Base-by-base conservation (phyloP, 2,329 filamentous ascomycete species). In the Pseudogymnoascus sp. region DNA sequence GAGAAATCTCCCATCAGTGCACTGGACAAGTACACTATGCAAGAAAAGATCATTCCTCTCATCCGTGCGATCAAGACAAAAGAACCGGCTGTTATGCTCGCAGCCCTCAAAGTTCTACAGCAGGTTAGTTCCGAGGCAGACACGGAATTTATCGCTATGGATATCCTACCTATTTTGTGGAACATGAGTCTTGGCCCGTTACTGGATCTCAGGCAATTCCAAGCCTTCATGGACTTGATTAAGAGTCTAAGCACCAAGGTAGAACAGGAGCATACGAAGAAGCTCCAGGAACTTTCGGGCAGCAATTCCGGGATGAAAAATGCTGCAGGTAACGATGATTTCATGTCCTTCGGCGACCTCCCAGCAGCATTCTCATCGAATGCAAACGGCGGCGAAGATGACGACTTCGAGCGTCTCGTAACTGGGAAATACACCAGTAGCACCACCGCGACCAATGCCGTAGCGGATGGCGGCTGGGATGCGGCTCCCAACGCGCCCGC, bases 61-160 rank as follows among this genome's bases (percentile, higher is more conserved):
- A 82, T 99, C 65, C 92, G 90, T 71, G 92, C 82, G 1, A 97
- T 99, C 78, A 97, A 96, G 76, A 99, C 95, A 0, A 97, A 96
- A 73, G 95, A 99, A 74, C 95, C 95, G 0, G 93, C 92, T 6
- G 95, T 99, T 8, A 97, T 97, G 90, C 89, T 97, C 80, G 93
- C 93, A 5, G 89, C 92, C 0, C 80, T 97, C 36, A 88, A 88
- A 63, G 91, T 97, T 0, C 86, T 97, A 67, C 85, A 84, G 60
- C 89, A 96, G 59, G 88, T 99, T 28, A 92, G 92, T 7, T 84
- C 85, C 60, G 82, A 88, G 18, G 93, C 89, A 3, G 95, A 97
- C 72, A 84, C 88, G 1, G 95, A 97, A 49, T 97, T 96, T 72
- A 84, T 97, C 21, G 95, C 95, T 11, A 87, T 95, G 78, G 93